Evolutionary conservation across 257 asterid genomes (phyloP), one percentile per base, ranked within the genome.

Genomic region (Coffea canephora): DNA sequence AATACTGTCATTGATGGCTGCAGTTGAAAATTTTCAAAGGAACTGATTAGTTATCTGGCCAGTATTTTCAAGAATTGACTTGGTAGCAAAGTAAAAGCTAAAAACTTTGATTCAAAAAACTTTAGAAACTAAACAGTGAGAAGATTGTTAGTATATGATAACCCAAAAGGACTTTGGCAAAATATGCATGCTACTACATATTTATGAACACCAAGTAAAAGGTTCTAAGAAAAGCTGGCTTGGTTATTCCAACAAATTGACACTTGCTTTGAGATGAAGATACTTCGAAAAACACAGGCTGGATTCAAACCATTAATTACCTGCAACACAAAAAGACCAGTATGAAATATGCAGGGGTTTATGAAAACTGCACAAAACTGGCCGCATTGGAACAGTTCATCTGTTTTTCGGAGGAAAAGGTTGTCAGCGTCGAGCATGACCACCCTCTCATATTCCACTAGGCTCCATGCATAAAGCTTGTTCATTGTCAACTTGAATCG

Each of bases 341-440:
- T 93, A 79, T 94, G 98, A 88, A 94, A 94, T 81, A 94, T 88
- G 93, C 98, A 94, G 19, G 98, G 98, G 39, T 94, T 94, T 74
- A 94, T 94, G 90, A 91, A 94, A 62, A 91, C 97, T 0, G 97
- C 98, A 62, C 98, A 94, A 55, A 94, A 94, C 78, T 90, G 92
- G 36, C 98, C 98, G 23, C 98, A 94, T 25, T 87, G 97, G 90
- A 94, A 94, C 74, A 94, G 88, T 70, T 94, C 96, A 62, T 94
- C 98, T 3, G 95, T 81, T 65, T 88, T 93, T 6, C 23, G 86
- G 43, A 91, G 95, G 88, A 94, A 93, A 81, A 94, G 96, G 85
- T 94, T 94, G 81, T 94, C 98, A 0, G 98, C 91, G 54, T 94
- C 98, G 5, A 94, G 97, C 98, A 94, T 94, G 57, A 94, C 91